These are phyloP conservation scores for Phlyctochytrium bullatum DNA, from an alignment of 192 early-diverging fungal genomes.

Conservation along the genomic window DNA sequence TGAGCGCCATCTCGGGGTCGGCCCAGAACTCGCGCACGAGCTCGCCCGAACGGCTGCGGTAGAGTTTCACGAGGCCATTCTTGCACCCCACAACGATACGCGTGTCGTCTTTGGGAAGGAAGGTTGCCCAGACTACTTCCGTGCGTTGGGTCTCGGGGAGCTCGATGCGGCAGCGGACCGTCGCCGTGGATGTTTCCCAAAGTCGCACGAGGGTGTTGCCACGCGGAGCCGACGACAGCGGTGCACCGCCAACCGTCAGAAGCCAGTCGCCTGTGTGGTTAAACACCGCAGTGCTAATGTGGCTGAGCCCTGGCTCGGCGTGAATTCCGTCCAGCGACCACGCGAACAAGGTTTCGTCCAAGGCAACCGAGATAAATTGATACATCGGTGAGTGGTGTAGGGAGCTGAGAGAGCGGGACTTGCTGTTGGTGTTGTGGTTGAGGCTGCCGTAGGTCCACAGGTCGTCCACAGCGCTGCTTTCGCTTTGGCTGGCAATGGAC, in stretches of 20 bases:
- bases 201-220: constrained; percentile 11
- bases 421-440: neutral
- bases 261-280: constrained; percentile 8
- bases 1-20: constrained; percentile 20
- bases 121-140: constrained; percentile 13
- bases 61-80: constrained; percentile 21
- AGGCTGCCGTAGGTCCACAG: neutral
- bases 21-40: constrained; percentile 22
- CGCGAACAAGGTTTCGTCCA: constrained; percentile 16
- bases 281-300: constrained; percentile 4
- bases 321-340: constrained; percentile 16
- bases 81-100: constrained; percentile 20
- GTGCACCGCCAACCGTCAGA: constrained; percentile 22
- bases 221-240: neutral
- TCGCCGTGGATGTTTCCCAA: constrained; percentile 14
- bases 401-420: constrained; percentile 7
- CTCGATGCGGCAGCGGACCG: constrained; percentile 10
- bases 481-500: neutral
- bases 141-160: constrained; percentile 7
- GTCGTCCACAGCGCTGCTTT: neutral
- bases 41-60: constrained; percentile 7
- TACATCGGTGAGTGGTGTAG: neutral
- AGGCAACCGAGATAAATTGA: constrained; percentile 13
- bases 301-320: constrained; percentile 9
- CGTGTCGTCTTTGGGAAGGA: constrained; percentile 7